Conservation (phyloP, 129 eudicot species). For the Pseudognaphalium luteoalbum region DNA sequence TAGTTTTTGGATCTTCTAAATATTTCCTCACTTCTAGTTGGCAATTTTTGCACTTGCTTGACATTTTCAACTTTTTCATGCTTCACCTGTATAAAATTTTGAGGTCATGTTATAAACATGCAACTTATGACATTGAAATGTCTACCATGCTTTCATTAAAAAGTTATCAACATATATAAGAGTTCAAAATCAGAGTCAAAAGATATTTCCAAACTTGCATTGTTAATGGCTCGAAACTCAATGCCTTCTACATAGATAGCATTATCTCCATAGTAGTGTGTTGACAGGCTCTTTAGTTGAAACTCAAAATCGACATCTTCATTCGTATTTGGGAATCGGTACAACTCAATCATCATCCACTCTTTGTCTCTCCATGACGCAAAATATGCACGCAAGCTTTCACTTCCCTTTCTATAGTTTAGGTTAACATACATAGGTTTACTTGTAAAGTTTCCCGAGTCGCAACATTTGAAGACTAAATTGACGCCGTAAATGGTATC, state of each 20-base stretch:
- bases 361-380: not conserved
- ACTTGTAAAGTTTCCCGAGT: not conserved
- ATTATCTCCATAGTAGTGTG: not conserved
- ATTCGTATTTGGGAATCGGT: not conserved
- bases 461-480: not conserved
- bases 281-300: not conserved
- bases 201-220: not conserved
- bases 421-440: not conserved
- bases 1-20: not conserved
- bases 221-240: not conserved
- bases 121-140: too few species aligned
- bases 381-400: not conserved
- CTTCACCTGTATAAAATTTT: not conserved
- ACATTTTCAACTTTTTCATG: not conserved
- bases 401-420: not conserved
- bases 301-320: not conserved
- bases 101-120: too few species aligned
- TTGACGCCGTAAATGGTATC: not conserved
- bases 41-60: not conserved
- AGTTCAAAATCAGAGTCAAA: not conserved
- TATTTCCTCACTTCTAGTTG: not conserved
- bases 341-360: not conserved
- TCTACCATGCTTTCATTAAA: not conserved
- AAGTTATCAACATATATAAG: too few species aligned
- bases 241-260: not conserved